Percentiles rank a stretch among this genome's conserved stretches.
These are phyloP conservation scores for Atkinsonella hypoxylon DNA, from an alignment of 2,329 filamentous ascomycete genomes.

Conservation along the genomic window DNA sequence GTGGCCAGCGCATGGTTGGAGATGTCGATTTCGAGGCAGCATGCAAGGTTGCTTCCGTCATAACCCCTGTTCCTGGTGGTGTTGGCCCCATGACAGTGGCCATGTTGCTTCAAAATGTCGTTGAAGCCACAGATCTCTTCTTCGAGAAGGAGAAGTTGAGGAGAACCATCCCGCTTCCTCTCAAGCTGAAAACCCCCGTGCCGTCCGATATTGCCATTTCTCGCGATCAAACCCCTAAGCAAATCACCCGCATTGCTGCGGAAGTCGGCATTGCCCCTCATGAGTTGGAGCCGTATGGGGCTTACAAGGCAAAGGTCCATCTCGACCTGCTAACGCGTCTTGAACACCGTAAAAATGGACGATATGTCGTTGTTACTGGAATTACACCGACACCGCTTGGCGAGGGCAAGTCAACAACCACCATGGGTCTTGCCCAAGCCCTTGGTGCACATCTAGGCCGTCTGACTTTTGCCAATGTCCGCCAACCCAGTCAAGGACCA, in stretches of 20 bases:
- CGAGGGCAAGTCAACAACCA: slow-evolving; percentile 97
- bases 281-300: slow-evolving; percentile 88
- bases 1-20: slow-evolving; percentile 80
- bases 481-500: slow-evolving; percentile 91
- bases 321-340: slow-evolving; percentile 71
- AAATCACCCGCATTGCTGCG: slow-evolving; percentile 69
- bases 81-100: slow-evolving; percentile 98
- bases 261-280: slow-evolving; percentile 82
- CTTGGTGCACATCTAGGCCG: slow-evolving; percentile 79
- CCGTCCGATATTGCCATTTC: slow-evolving; percentile 96
- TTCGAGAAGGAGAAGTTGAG: slow-evolving; percentile 76
- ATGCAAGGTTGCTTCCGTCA: slow-evolving; percentile 73
- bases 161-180: slow-evolving; percentile 67
- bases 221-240: slow-evolving; percentile 79
- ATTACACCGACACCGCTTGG: slow-evolving; percentile 95
- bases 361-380: slow-evolving; percentile 85
- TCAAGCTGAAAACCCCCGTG: slow-evolving; percentile 69
- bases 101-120: slow-evolving; percentile 93
- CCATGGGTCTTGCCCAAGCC: slow-evolving; percentile 88
- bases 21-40: slow-evolving; percentile 90
- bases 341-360: slow-evolving; percentile 75
- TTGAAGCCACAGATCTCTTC: slow-evolving; percentile 70
- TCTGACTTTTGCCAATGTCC: slow-evolving; percentile 89
- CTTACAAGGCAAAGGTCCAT: slow-evolving; percentile 93
- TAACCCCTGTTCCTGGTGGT: slow-evolving; percentile 92